A percentile compares a stretch with the other conserved stretches of the same genome.
Evolutionary conservation across 306 rosid genomes (phyloP).

Genomic region (Trifolium fragiferum): DNA sequence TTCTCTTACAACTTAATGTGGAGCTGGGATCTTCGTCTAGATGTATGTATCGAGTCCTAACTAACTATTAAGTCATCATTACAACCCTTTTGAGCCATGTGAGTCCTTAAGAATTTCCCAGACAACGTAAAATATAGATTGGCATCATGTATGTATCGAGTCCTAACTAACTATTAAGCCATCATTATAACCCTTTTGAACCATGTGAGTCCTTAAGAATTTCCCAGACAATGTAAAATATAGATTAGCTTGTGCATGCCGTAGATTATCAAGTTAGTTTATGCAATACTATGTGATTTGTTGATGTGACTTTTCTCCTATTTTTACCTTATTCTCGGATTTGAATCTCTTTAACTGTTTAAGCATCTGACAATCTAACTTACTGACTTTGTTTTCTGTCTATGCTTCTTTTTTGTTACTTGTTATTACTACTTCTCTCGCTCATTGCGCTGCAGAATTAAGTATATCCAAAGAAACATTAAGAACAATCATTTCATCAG

Average conservation of each 20-base stretch:
- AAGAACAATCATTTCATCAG: too few relatives aligned
- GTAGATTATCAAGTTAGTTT: background rate
- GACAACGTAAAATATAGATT: conserved; percentile 33
- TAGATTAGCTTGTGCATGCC: background rate
- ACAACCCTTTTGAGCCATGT: conserved; percentile 11
- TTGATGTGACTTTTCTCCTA: background rate
- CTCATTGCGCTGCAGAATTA: too few relatives aligned
- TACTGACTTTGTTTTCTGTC: too few relatives aligned
- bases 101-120: conserved; percentile 10
- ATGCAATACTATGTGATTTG: background rate
- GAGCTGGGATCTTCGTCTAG: conserved; percentile 4
- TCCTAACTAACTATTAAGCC: conserved; percentile 6
- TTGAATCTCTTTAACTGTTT: background rate
- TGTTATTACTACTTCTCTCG: too few relatives aligned
- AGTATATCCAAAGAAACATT: too few relatives aligned
- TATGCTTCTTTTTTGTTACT: too few relatives aligned
- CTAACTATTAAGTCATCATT: conserved; percentile 14
- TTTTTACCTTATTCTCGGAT: background rate
- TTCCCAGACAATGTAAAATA: conserved; percentile 33
- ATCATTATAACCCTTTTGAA: conserved; percentile 17
- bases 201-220: conserved; percentile 10
- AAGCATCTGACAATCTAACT: too few relatives aligned
- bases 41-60: background rate
- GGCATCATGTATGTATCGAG: too few relatives aligned
- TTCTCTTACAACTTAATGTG: conserved; percentile 14